Evolutionary conservation across 352 stramenopile species (phyloP), one percentile per base, ranked within the genome.

Genomic region (Phytophthora capsici): DNA sequence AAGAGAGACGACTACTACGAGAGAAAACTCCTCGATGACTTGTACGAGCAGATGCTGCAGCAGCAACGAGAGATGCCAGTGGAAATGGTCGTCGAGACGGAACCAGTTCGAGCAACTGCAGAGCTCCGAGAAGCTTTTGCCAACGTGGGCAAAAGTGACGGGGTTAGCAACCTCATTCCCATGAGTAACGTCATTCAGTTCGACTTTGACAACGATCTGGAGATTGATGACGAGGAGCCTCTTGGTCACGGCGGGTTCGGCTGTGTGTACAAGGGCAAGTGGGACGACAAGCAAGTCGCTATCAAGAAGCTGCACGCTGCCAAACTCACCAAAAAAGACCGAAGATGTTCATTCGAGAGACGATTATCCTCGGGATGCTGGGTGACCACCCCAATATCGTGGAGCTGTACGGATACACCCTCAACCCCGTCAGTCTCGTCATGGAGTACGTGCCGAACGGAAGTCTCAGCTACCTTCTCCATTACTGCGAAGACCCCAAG

Each of bases 331-430:
- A 77, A 75, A 43, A 76, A 74, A 26, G 72, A 80, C 0, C 52
- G 61, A 63, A 63, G n/a, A 73, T 75, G 69, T 76, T 78, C 43
- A 62, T 73, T 7, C 69, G 69, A 3, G 69, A 80, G 41, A 70
- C 61, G 6, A 36, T 69, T 6, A 66, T 80, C 34, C 65, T 80
- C 32, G 72, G 64, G 3, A 53, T 70, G 57, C 69, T 80, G 0
- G 72, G 72, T 10, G 55, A 62, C n/a, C 69, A 80, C 53, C 69
- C 69, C n/a, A 77, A 80, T 17, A 73, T 80, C 32, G 72, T 81
- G 4, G 52, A 71, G 57, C 45, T 81, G 4, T 57, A 69, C 41
- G 68, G 68, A 10, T 78, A 66, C 56, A 75, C 72, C 10, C 52
- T 80, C 3, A 60, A 57, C 13, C 72, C 72, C 19, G 23, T 68